Percentiles rank a stretch among this genome's conserved stretches.
phyloP scores from a whole-genome alignment of 73 alveolate genomes.

The Uronychia binucleata region DNA sequence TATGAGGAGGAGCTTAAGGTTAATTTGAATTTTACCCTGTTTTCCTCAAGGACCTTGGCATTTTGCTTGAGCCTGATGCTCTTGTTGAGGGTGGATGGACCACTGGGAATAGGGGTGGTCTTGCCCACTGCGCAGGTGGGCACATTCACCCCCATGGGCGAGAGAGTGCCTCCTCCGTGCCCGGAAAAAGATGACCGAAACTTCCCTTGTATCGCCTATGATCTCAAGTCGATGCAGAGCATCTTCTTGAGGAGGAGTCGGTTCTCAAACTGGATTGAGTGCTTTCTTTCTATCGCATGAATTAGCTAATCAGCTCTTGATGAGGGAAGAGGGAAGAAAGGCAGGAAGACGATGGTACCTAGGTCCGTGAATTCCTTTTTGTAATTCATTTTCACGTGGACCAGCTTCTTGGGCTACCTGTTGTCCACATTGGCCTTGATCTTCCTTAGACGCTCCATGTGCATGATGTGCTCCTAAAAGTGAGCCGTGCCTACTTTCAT shows the following conservation, averaged over 20 bases:
- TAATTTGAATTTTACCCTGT: neutral
- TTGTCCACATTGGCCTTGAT: neutral
- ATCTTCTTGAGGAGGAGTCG: neutral
- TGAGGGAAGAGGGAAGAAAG: neutral
- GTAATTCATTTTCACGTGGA: neutral
- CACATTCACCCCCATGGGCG: neutral
- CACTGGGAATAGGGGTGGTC: neutral
- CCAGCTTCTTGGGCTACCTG: neutral
- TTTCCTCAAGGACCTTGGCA: neutral
- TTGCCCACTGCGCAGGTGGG: neutral
- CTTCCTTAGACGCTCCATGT: neutral
- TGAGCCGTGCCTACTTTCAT: neutral
- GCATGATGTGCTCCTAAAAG: neutral
- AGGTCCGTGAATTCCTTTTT: neutral
- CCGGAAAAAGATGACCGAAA: neutral
- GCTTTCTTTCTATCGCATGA: neutral
- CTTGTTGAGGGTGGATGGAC: neutral
- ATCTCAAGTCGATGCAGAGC: neutral
- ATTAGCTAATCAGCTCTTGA: neutral
- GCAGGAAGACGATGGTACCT: neutral
- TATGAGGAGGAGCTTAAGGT: neutral
- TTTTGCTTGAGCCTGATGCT: neutral
- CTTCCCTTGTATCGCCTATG: neutral
- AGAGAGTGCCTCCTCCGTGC: neutral
- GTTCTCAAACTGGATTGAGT: neutral